phyloP scores from a whole-genome alignment of 331 rosid genomes.

The Pyracantha coccinea region DNA sequence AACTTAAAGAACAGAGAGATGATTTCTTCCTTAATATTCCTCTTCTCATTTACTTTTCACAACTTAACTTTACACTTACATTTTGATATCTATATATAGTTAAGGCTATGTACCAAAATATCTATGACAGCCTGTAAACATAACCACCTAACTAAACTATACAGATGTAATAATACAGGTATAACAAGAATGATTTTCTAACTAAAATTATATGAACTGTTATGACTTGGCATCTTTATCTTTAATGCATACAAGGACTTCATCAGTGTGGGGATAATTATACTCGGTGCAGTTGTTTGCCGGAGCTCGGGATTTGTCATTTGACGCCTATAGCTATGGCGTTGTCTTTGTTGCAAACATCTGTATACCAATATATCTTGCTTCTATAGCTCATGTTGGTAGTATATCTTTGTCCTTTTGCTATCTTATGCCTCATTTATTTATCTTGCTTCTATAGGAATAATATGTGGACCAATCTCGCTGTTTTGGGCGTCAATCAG shows the following conservation, averaged over 20 bases:
- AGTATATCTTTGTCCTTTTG: constrained; percentile 10
- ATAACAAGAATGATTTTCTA: too few relatives aligned
- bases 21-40: too few relatives aligned
- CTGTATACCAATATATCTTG: constrained; percentile 50
- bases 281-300: constrained; percentile 54
- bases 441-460: constrained; percentile 24
- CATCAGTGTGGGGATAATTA: constrained; percentile 58
- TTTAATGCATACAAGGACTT: constrained; percentile 28
- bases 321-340: constrained; percentile 47
- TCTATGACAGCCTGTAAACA: too few relatives aligned
- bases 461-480: constrained; percentile 57
- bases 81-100: too few relatives aligned
- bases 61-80: too few relatives aligned
- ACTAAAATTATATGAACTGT: too few relatives aligned
- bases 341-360: constrained; percentile 60
- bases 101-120: too few relatives aligned
- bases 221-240: too few relatives aligned
- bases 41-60: too few relatives aligned
- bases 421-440: constrained; percentile 7
- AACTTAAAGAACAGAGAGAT: too few relatives aligned
- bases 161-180: too few relatives aligned
- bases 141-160: too few relatives aligned
- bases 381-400: constrained; percentile 62
- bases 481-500: constrained; percentile 44
- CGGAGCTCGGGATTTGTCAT: constrained; percentile 62